Evolutionary conservation across 192 early-diverging fungal species (phyloP), one percentile per base, ranked within the genome.

Genomic region (Phycomyces blakesleeanus): DNA sequence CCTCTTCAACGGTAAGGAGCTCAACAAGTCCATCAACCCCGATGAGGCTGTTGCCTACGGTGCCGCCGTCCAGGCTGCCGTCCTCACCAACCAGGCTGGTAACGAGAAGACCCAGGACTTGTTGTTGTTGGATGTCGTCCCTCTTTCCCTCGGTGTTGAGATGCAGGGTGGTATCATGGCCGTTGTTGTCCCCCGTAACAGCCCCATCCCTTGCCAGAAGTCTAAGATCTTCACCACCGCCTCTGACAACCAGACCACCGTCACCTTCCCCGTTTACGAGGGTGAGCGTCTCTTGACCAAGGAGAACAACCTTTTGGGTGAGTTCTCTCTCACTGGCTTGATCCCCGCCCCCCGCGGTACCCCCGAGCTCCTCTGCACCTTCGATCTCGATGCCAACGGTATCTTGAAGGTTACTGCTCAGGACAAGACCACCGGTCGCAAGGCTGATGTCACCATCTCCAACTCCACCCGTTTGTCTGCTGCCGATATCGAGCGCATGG

Each of bases 1-100:
- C 82, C 95, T 87, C 78, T 98, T 98, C 80, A 90, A 93, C 86
- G 95, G 95, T 75, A 98, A 98, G 88, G 93, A 98, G 81, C 92
- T 91, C 71, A 95, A 95, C 93, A 96, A 94, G 91, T 93, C 87
- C 51, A 94, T 95, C 84, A 95, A 97, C 87, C 95, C 93, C 67
- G 93, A 95, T 81, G 95, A 97, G 78, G 96, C 96, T 61, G 96
- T 97, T 65, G 96, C 96, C 67, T 98, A 96, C 76, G 96, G 96
- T 79, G 96, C 96, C 61, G 94, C 96, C 64, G 95, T 98, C 71
- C 95, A 98, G 82, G 96, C 95, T 60, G 94, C 95, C 62, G 95
- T 98, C 71, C 86, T 97, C 71, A 89, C 95, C 57, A 75, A 75
- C 74, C 74, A 75, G 59, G 68, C 74, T 37, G 68, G 68, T 60